Evolutionary conservation across 2,329 filamentous ascomycete genomes (phyloP).

Genomic region (Colletotrichum zoysiae): DNA sequence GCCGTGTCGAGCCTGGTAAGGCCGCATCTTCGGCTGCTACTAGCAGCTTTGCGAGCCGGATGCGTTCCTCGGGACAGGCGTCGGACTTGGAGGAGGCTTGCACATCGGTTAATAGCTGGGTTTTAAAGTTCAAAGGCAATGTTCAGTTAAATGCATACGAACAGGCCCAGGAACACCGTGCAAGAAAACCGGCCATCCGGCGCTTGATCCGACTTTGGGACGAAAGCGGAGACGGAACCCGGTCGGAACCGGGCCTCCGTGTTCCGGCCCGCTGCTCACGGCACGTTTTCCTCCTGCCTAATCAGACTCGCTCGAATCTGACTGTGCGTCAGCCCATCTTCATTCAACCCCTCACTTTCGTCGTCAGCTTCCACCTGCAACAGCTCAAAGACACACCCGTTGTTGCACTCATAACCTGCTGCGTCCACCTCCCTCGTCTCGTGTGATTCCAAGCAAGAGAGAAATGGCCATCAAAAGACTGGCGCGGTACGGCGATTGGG

Average conservation of each 20-base stretch:
- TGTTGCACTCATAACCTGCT: no score
- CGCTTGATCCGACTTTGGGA: not conserved
- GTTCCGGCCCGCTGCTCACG: not conserved
- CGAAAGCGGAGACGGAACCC: not conserved
- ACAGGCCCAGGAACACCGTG: not conserved
- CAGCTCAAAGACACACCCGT: not conserved
- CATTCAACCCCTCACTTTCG: not conserved
- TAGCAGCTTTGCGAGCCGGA: no score
- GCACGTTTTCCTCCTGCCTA: not conserved
- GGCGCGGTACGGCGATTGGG: constrained; percentile 55
- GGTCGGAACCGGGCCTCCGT: constrained; percentile 5
- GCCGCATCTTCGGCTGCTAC: not conserved
- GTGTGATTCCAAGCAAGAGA: not conserved
- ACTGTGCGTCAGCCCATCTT: not conserved
- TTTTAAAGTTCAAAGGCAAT: not conserved
- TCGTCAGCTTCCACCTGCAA: not conserved
- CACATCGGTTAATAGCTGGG: not conserved
- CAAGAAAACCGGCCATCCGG: not conserved
- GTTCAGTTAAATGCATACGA: not conserved
- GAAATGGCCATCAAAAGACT: constrained; percentile 47
- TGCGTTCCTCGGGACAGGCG: not conserved
- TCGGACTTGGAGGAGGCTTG: not conserved
- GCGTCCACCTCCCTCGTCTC: no score
- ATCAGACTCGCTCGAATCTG: not conserved
- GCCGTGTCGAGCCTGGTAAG: not conserved